These are phyloP conservation scores for Cystobasidiaceae sp. DNA, from an alignment of 1,284 basidiomycete species.

Conservation along the genomic window DNA sequence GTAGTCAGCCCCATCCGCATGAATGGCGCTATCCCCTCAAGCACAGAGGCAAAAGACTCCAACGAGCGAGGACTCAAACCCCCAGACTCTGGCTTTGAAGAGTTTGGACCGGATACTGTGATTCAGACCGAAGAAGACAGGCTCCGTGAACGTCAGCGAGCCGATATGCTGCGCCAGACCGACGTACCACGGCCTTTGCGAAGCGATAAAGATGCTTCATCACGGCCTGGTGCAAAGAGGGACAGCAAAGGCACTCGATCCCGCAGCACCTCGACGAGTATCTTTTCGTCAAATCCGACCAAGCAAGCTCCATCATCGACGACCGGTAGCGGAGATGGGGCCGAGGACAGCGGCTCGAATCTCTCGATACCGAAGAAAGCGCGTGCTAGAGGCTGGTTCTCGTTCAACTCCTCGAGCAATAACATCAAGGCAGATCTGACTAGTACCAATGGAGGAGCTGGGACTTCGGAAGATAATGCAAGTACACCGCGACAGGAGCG, in stretches of 20 bases:
- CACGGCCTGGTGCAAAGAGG: too few relatives aligned
- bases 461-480: not conserved
- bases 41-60: not conserved
- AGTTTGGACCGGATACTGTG: constrained; percentile 20
- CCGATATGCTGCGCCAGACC: not conserved
- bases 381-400: constrained; percentile 27
- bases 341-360: constrained; percentile 4
- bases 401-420: constrained; percentile 11
- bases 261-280: too few relatives aligned
- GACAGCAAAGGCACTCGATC: too few relatives aligned
- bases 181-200: not conserved
- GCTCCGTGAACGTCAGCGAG: not conserved
- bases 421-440: not conserved
- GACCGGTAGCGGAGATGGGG: too few relatives aligned
- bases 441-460: not conserved
- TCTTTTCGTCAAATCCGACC: too few relatives aligned
- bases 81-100: constrained; percentile 15
- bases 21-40: too few relatives aligned
- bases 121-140: not conserved
- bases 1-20: too few relatives aligned
- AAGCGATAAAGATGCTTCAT: not conserved
- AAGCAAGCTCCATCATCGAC: too few relatives aligned
- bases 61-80: not conserved
- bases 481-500: not conserved
- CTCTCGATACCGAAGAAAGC: constrained; percentile 18